Conservation (phyloP, 148 eudicot species). For the Cornus suecica region DNA sequence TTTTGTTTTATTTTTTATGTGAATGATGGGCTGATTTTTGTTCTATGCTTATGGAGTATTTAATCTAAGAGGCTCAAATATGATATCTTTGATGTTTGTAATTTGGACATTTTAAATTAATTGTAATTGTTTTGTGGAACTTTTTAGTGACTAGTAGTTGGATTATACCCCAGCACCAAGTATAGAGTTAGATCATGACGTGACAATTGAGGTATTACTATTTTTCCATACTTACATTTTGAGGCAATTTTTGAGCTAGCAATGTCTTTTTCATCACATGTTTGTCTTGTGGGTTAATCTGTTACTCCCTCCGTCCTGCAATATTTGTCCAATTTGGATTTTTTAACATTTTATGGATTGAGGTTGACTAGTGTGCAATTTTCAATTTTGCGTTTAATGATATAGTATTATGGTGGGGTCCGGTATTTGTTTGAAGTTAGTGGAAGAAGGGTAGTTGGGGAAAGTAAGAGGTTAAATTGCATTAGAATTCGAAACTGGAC, state of each 20-base stretch:
- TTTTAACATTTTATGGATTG: too few species aligned
- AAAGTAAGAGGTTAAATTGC: too few species aligned
- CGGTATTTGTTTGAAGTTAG: too few species aligned
- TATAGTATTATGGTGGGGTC: too few species aligned
- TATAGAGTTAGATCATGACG: slow-evolving; percentile 52
- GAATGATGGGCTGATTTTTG: not conserved
- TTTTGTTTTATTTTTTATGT: not conserved
- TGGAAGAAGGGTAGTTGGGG: too few species aligned
- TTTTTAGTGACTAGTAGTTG: slow-evolving; percentile 12
- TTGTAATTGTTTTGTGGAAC: too few species aligned
- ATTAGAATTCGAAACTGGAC: too few species aligned
- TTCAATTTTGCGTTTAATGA: too few species aligned
- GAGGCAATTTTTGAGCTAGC: not conserved
- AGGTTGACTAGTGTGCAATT: too few species aligned
- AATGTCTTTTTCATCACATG: not conserved
- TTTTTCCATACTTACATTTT: not conserved
- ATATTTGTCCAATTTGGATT: too few species aligned
- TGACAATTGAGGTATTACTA: slow-evolving; percentile 55
- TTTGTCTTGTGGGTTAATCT: not conserved
- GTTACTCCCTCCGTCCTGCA: too few species aligned
- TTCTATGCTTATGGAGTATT: not conserved
- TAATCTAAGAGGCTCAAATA: not conserved
- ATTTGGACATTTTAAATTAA: too few species aligned
- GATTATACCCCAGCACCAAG: slow-evolving; percentile 57
- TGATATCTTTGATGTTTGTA: not conserved